A percentile compares a stretch with the other conserved stretches of the same genome.
Conservation (phyloP, 495 filamentous ascomycete genomes). For the Lasiosphaeris hirsuta region DNA sequence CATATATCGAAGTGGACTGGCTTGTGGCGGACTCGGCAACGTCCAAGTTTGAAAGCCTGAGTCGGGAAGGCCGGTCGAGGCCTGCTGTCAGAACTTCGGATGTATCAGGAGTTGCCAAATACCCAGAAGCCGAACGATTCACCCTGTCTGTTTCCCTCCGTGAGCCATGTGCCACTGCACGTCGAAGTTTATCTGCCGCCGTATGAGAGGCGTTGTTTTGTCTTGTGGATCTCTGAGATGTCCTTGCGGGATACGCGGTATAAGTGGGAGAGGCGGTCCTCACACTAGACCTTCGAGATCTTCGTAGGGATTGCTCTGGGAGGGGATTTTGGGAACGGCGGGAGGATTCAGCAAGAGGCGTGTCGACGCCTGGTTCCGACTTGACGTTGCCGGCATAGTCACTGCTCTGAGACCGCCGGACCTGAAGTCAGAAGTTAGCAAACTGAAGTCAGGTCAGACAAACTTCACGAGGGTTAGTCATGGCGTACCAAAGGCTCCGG, state of each 20-base stretch:
- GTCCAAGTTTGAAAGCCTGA: conserved; percentile 34
- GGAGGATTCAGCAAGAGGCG: conserved; percentile 20
- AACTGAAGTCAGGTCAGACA: not conserved
- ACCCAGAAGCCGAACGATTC: conserved; percentile 24
- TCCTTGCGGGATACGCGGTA: conserved; percentile 25
- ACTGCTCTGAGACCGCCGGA: conserved; percentile 31
- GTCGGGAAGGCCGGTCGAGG: conserved; percentile 29
- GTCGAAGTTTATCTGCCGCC: conserved; percentile 39
- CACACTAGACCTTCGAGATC: conserved; percentile 22
- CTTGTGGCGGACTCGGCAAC: conserved; percentile 38
- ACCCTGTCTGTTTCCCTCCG: conserved; percentile 27
- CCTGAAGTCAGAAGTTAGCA: conserved; percentile 21
- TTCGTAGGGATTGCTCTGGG: conserved; percentile 20
- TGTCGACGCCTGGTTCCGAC: conserved; percentile 33
- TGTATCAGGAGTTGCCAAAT: conserved; percentile 49
- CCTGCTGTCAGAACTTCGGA: conserved; percentile 32
- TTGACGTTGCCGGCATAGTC: conserved; percentile 33
- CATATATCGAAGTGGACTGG: conserved; percentile 47
- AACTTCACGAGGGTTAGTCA: not conserved
- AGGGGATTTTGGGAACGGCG: conserved; percentile 21
- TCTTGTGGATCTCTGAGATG: conserved; percentile 26
- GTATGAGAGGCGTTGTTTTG: conserved; percentile 12
- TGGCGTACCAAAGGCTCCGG: conserved; percentile 17
- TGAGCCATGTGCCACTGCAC: conserved; percentile 29
- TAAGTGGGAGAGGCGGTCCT: conserved; percentile 37